Conservation (phyloP, 345 rosid genomes). For the Pseudoturritis turrita region DNA sequence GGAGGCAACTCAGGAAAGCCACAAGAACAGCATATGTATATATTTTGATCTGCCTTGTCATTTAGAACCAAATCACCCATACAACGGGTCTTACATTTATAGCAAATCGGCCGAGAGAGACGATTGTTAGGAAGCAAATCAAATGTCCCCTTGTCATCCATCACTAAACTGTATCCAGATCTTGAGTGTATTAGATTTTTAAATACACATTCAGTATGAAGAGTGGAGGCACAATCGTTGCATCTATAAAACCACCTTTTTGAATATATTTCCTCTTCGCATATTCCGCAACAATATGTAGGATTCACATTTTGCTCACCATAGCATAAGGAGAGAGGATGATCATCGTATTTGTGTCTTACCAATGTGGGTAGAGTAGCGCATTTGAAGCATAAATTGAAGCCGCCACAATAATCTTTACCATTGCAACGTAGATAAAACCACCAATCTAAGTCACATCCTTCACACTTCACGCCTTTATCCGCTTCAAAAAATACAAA, state of each 20-base stretch:
- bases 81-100: background rate
- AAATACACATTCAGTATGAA: background rate
- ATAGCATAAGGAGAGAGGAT: conserved; percentile 3
- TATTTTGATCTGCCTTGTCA: background rate
- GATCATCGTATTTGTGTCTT: conserved; percentile 11
- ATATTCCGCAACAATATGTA: background rate
- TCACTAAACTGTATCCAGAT: background rate
- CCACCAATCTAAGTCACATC: background rate
- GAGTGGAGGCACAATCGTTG: background rate
- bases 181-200: background rate
- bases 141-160: background rate
- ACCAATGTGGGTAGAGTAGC: background rate
- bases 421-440: background rate
- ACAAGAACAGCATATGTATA: background rate
- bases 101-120: background rate
- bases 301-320: background rate
- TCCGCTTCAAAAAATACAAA: background rate
- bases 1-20: background rate
- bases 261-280: background rate
- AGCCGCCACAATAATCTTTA: background rate
- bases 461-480: background rate
- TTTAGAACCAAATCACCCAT: background rate
- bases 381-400: background rate
- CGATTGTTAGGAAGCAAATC: background rate
- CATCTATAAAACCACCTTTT: conserved; percentile 6